Evolutionary conservation across 495 filamentous ascomycete species (phyloP).

Genomic region (Venustampulla echinocandica): DNA sequence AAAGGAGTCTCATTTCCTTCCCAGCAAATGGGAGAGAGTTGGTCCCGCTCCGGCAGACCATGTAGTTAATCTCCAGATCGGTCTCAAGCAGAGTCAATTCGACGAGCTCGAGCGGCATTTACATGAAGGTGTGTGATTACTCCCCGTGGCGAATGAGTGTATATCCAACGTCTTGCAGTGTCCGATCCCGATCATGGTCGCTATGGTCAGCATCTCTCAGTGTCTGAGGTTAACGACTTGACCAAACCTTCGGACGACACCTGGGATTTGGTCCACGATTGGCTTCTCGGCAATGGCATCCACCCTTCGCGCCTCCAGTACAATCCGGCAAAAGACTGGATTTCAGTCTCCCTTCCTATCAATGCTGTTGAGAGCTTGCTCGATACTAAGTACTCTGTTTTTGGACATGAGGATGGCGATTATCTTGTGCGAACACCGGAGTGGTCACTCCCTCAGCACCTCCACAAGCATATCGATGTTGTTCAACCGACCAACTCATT

Average conservation of each 20-base stretch:
- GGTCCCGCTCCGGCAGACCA: slow-evolving; percentile 33
- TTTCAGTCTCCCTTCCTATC: slow-evolving; percentile 41
- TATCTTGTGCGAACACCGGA: slow-evolving; percentile 29
- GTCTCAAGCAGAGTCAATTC: slow-evolving; percentile 42
- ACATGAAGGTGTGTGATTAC: slow-evolving; percentile 31
- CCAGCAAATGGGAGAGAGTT: slow-evolving; percentile 37
- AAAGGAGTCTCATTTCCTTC: slow-evolving; percentile 45
- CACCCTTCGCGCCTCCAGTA: slow-evolving; percentile 27
- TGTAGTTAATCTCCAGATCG: slow-evolving; percentile 42
- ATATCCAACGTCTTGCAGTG: slow-evolving; percentile 11
- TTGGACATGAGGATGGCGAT: slow-evolving; percentile 35
- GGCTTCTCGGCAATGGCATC: slow-evolving; percentile 43
- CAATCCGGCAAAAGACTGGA: slow-evolving; percentile 37
- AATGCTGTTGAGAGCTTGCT: slow-evolving; percentile 48
- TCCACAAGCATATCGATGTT: slow-evolving; percentile 49
- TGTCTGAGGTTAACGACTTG: slow-evolving; percentile 26
- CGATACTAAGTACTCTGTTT: slow-evolving; percentile 48
- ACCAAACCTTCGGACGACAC: slow-evolving; percentile 29
- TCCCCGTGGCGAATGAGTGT: background rate
- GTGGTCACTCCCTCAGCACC: slow-evolving; percentile 47
- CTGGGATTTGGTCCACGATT: slow-evolving; percentile 33
- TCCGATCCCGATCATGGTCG: slow-evolving; percentile 33
- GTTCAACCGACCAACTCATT: slow-evolving; percentile 63
- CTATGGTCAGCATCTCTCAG: slow-evolving; percentile 37
- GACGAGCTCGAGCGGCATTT: slow-evolving; percentile 41